Evolutionary conservation across 306 rosid genomes (phyloP).

Genomic region (Acacia confusa): DNA sequence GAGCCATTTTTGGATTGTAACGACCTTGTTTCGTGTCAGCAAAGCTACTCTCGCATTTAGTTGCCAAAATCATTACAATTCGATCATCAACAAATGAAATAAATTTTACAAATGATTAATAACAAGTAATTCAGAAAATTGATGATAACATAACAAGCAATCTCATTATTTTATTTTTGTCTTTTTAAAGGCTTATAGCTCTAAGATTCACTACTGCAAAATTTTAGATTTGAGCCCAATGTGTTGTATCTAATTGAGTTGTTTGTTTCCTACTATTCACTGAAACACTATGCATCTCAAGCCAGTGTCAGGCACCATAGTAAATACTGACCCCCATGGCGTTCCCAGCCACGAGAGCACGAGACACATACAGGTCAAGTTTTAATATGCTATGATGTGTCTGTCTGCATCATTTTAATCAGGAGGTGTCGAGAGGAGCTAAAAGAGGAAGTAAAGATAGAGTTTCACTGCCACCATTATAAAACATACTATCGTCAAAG

Average conservation of each 20-base stretch:
- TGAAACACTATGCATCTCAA: not conserved
- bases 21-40: slow-evolving; percentile 97
- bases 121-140: not conserved
- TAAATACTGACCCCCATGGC: not conserved
- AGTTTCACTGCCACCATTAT: not conserved
- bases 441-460: not conserved
- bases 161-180: not conserved
- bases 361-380: not conserved
- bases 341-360: not conserved
- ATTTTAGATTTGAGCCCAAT: not conserved
- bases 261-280: slow-evolving; percentile 1
- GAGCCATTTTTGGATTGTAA: slow-evolving; percentile 91
- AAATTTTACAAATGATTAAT: not conserved
- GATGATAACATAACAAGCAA: not conserved
- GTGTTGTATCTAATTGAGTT: not conserved
- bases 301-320: not conserved
- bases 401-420: slow-evolving; percentile 1
- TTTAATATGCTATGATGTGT: not conserved
- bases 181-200: not conserved
- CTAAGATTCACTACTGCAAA: slow-evolving; percentile 3
- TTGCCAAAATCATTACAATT: slow-evolving; percentile 23
- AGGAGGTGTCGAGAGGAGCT: not conserved
- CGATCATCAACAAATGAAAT: slow-evolving; percentile 17
- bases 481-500: not conserved
- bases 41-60: slow-evolving; percentile 58